Evolutionary conservation across 345 rosid genomes (phyloP).

Genomic region (Clarkia xantiana): DNA sequence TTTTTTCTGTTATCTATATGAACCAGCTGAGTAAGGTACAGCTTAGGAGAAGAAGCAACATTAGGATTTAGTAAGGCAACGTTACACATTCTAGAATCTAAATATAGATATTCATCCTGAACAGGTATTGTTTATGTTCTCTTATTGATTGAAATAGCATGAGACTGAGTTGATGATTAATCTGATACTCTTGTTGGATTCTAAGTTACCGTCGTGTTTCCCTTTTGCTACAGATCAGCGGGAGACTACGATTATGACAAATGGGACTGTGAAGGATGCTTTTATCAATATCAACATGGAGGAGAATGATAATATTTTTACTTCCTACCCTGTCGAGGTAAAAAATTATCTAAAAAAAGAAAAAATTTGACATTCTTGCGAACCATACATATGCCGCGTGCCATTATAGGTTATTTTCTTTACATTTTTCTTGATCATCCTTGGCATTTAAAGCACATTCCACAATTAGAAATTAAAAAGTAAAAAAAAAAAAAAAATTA

Average conservation of each 20-base stretch:
- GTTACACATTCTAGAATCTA: too few relatives aligned
- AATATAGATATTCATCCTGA: too few relatives aligned
- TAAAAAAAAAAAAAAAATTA: too few relatives aligned
- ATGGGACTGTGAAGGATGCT: conserved; percentile 10
- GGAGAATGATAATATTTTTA: conserved; percentile 9
- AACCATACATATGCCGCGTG: neutral
- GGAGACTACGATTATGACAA: conserved; percentile 8
- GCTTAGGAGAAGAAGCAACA: too few relatives aligned
- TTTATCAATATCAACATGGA: conserved; percentile 12
- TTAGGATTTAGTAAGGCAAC: too few relatives aligned
- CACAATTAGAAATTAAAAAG: too few relatives aligned
- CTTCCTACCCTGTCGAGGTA: conserved; percentile 13
- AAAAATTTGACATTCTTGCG: neutral
- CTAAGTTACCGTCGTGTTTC: neutral
- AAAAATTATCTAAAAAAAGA: neutral
- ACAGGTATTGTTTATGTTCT: neutral
- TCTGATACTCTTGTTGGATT: neutral
- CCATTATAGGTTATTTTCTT: too few relatives aligned
- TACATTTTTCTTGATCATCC: too few relatives aligned
- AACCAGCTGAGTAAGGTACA: too few relatives aligned
- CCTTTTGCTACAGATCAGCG: conserved; percentile 2
- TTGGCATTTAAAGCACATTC: too few relatives aligned
- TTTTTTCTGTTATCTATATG: too few relatives aligned
- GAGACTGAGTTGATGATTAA: neutral
- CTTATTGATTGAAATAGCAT: neutral